Base-by-base conservation (phyloP, 495 filamentous ascomycete species). In the Echria macrotheca region DNA sequence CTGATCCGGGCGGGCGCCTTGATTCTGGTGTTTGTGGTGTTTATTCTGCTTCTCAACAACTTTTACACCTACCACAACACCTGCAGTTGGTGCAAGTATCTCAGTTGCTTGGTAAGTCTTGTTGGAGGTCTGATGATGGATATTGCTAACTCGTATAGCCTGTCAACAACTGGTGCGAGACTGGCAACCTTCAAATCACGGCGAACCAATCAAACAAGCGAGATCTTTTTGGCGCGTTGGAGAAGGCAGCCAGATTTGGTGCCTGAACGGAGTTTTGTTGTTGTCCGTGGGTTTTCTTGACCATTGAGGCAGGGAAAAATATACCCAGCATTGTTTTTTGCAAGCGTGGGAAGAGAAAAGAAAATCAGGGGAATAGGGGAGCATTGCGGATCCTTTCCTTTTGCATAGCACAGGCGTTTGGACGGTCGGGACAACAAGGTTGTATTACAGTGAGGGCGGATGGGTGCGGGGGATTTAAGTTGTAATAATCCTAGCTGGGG, bases 1-100 rank as follows among this genome's bases (percentile, higher is more conserved):
- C 66, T 96, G 18, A 77, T 96, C 11, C 76, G 93, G 8, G 86
- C 80, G 7, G 89, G 76, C 5, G 85, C 85, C n/a, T 68, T 97
- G 45, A 78, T 94, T 6, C 79, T 80, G 11, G 83, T 89, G 2
- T 63, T 93, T 4, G 73, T 95, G 42, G 83, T 82, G 4, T 93
- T 96, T 57, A 88, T 96, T 55, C 63, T 95, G 31, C 69, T 97
- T 36, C 68, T 96, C 33, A 79, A 87, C 45, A 87, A 96, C 68
- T 98, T 98, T 64, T 97, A 96, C 68, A 81, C 77, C 49, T 81
- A 83, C 56, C 75, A 76, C 47, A 79, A 81, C 25, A 83, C 76
- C 9, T 98, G 93, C 63, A 70, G 64, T 2, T 96, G 93, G 93
- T 98, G 93, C 72, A 88, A 93, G 69, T 89, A 91, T 59, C 61